Conservation (phyloP, 139 green algal species). For the Chlamydomonas incerta region DNA sequence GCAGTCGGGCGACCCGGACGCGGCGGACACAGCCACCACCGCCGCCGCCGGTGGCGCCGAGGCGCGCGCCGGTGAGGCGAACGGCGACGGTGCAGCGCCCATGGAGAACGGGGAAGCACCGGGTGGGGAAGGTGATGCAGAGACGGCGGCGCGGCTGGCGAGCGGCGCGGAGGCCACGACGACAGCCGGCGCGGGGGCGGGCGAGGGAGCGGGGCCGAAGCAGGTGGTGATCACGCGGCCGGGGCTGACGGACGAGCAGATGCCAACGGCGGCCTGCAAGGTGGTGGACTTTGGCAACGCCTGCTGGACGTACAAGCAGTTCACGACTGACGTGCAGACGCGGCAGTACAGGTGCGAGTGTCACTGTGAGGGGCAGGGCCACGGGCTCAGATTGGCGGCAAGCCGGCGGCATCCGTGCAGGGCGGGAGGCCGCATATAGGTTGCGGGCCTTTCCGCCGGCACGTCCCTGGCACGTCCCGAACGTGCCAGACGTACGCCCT, state of each 20-base stretch:
- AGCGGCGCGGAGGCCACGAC: slow-evolving; percentile 21
- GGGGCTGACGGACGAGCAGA: slow-evolving; percentile 60
- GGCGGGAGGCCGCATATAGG: too few relatives aligned
- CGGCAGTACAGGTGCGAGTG: slow-evolving; percentile 95
- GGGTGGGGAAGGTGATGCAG: background rate
- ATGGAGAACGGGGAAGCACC: too few relatives aligned
- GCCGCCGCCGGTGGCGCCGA: background rate
- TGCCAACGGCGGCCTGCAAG: slow-evolving; percentile 73
- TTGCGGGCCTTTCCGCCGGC: too few relatives aligned
- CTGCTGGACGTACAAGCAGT: slow-evolving; percentile 98
- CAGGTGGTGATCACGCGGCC: slow-evolving; percentile 39
- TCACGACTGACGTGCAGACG: slow-evolving; percentile 98
- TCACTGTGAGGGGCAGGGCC: too few relatives aligned
- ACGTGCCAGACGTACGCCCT: too few relatives aligned
- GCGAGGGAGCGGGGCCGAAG: background rate
- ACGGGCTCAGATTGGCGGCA: too few relatives aligned
- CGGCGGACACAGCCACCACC: background rate
- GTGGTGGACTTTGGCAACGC: slow-evolving; percentile 99
- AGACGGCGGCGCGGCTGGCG: slow-evolving; percentile 10
- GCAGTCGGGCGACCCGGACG: background rate
- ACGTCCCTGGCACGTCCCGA: too few relatives aligned
- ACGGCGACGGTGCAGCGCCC: too few relatives aligned
- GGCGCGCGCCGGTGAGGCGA: too few relatives aligned
- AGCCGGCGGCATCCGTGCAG: too few relatives aligned
- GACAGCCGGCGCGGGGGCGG: background rate